Conservation (phyloP, 2,329 filamentous ascomycete species). For the Neonectria sp. region DNA sequence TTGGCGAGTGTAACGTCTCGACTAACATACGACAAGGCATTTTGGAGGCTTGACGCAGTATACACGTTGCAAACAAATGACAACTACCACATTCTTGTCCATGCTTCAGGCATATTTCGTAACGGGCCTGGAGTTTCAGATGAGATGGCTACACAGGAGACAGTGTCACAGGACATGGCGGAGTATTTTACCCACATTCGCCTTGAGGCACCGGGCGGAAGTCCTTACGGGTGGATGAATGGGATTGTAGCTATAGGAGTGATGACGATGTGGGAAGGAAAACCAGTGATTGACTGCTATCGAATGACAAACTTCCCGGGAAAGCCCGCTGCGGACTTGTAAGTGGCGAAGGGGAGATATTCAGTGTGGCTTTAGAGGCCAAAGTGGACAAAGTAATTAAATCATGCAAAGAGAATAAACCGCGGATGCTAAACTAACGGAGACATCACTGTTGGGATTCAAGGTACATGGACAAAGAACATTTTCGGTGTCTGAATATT, state of each 20-base stretch:
- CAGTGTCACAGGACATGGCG: slow-evolving; percentile 34
- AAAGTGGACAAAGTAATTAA: too few relatives aligned
- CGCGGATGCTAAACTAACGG: background rate
- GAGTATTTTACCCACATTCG: slow-evolving; percentile 42
- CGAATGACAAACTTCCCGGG: slow-evolving; percentile 41
- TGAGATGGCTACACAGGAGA: slow-evolving; percentile 21
- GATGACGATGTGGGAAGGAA: slow-evolving; percentile 39
- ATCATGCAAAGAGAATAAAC: too few relatives aligned
- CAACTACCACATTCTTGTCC: slow-evolving; percentile 34
- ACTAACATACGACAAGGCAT: slow-evolving; percentile 10
- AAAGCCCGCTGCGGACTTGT: slow-evolving; percentile 19
- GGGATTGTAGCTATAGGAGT: slow-evolving; percentile 33
- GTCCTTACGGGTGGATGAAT: slow-evolving; percentile 37
- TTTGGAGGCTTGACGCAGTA: slow-evolving; percentile 33
- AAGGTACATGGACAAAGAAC: background rate
- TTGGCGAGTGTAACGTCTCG: background rate
- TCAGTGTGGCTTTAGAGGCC: too few relatives aligned
- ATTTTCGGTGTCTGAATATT: background rate
- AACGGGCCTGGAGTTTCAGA: slow-evolving; percentile 31
- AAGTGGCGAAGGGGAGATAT: background rate
- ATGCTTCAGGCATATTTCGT: slow-evolving; percentile 39
- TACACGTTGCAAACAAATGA: slow-evolving; percentile 39
- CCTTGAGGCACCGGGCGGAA: slow-evolving; percentile 37
- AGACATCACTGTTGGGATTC: background rate
- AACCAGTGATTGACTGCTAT: slow-evolving; percentile 41